Conservation (phyloP, 2,329 filamentous ascomycete species). For the Phaeosphaeriaceae sp. region DNA sequence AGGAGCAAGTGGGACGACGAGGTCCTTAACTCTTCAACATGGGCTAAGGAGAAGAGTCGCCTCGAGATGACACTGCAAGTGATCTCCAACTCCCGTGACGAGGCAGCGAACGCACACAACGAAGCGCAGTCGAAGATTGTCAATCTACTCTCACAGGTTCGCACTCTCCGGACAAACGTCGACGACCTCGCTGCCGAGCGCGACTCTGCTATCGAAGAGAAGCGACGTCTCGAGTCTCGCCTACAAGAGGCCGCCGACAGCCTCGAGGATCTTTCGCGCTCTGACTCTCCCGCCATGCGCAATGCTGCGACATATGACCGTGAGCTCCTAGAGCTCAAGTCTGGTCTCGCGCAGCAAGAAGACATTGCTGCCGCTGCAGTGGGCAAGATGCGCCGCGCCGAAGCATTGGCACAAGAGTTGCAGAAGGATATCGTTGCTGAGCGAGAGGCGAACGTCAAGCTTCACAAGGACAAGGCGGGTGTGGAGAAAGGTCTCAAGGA, state of each 20-base stretch:
- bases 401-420: conserved; percentile 84
- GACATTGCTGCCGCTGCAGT: conserved; percentile 90
- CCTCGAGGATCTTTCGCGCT: conserved; percentile 84
- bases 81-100: conserved; percentile 88
- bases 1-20: conserved; percentile 98
- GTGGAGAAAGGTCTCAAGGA: conserved; percentile 92
- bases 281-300: conserved; percentile 85
- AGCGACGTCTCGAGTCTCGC: conserved; percentile 84
- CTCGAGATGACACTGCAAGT: conserved; percentile 90
- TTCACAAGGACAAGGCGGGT: conserved; percentile 88
- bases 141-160: conserved; percentile 86
- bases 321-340: conserved; percentile 88
- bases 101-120: conserved; percentile 90
- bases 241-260: conserved; percentile 87
- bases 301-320: conserved; percentile 89
- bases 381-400: conserved; percentile 95
- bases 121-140: conserved; percentile 95
- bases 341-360: conserved; percentile 87
- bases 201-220: conserved; percentile 84
- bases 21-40: conserved; percentile 94
- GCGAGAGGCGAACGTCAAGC: conserved; percentile 78
- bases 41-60: conserved; percentile 96
- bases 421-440: conserved; percentile 91
- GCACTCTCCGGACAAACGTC: conserved; percentile 79
- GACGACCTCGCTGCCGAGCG: conserved; percentile 88